Conservation (phyloP, 2,329 filamentous ascomycete genomes). For the Colletotrichum sansevieriae region DNA sequence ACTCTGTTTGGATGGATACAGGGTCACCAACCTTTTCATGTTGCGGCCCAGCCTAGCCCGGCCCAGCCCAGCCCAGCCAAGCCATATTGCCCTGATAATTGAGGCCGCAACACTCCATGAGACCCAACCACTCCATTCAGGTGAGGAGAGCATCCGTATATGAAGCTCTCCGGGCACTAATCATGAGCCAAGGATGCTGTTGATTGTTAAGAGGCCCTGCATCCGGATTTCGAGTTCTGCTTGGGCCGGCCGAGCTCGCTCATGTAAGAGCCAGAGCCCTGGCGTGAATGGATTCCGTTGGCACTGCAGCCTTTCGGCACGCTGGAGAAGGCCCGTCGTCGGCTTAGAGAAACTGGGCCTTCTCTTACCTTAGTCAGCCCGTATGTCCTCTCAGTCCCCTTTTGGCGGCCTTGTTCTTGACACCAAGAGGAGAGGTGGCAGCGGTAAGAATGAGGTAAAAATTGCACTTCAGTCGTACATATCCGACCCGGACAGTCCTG, state of each 20-base stretch:
- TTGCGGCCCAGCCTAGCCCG: constrained; percentile 12
- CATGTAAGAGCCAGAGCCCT: not conserved
- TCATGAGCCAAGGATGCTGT: constrained; percentile 7
- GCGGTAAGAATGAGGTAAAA: no score
- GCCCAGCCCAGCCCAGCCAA: not conserved
- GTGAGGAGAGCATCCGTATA: not conserved
- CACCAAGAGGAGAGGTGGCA: no score
- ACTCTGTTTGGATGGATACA: not conserved
- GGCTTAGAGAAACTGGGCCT: not conserved
- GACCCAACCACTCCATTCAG: constrained; percentile 2
- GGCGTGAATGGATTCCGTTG: not conserved
- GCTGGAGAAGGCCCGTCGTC: not conserved
- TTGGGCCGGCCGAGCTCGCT: no score
- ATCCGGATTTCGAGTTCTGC: not conserved
- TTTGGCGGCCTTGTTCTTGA: no score
- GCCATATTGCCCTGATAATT: constrained; percentile 13
- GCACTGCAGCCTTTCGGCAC: constrained; percentile 4
- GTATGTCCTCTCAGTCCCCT: no score
- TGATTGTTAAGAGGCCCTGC: constrained; percentile 1
- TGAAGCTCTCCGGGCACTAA: not conserved
- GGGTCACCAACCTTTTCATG: not conserved
- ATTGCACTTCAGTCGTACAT: not conserved
- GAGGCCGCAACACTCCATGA: not conserved
- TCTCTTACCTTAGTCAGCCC: no score
- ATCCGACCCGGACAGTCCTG: constrained; percentile 1